Evolutionary conservation across 1,284 basidiomycete genomes (phyloP), one percentile per base, ranked within the genome.

Genomic region (Ganoderma lucidum): DNA sequence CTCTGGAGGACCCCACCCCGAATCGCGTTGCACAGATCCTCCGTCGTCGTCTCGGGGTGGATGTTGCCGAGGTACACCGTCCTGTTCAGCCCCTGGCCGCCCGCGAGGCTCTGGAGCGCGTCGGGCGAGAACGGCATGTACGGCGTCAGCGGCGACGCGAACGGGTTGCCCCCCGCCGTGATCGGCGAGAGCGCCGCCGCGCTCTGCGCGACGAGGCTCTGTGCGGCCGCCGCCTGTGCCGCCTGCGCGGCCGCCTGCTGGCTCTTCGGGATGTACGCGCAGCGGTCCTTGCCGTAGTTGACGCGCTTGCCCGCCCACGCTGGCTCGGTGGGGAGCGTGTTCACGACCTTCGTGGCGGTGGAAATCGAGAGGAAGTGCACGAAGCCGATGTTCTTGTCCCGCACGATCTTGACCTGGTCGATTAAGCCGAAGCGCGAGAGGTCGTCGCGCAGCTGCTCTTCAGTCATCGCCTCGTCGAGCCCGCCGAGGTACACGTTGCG

Each of bases 321-420:
- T 3, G 93, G 92, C 80, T 97, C 95, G 3, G 90, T 92, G 0
- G 96, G 95, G 19, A 98, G 87, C 6, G 93, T 93, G 75, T 93
- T 92, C 59, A 98, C 96, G 59, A 96, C 95, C 92, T 97, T 97
- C 75, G 93, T 97, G 41, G 96, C 96, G 51, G 93, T 90, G 15
- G 92, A 88, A 79, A 98, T 97, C 80, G 93, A 95, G 76, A 98
- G 84, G 85, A 98, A 98, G 82, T 98, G 96, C 51, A 98, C 94
- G 79, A 98, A 98, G 8, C 96, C 96, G 73, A 98, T 98, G 78
- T 97, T 96, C 87, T 98, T 98, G 85, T 98, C 96, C 71, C 96
- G 85, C 53, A 98, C 96, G 77, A 98, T 97, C 88, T 98, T 98
- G 79, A 98, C 96, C 80, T 98, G 96, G 82, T 98, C 96, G 78